These are phyloP conservation scores for Infundibulicybe gibba DNA, from an alignment of 768 basidiomycete genomes.

Conservation along the genomic window DNA sequence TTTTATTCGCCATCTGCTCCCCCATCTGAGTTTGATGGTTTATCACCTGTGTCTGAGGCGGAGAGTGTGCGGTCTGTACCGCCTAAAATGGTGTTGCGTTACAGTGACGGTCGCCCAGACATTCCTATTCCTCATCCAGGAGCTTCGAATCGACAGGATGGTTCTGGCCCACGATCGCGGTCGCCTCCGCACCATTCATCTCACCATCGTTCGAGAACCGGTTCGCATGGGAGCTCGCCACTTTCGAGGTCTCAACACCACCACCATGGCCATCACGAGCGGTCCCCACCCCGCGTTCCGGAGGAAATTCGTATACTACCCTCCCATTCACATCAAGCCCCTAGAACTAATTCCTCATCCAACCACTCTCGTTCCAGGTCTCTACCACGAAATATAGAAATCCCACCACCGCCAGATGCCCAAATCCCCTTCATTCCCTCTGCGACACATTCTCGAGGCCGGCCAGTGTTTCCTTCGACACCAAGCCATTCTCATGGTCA, in stretches of 20 bases:
- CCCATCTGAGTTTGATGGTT: constrained; percentile 47
- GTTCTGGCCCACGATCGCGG: constrained; percentile 21
- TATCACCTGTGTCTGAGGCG: constrained; percentile 42
- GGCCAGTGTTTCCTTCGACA: neutral
- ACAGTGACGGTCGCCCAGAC: constrained; percentile 60
- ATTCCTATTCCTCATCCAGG: constrained; percentile 49
- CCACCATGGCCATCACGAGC: constrained; percentile 12
- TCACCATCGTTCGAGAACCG: constrained; percentile 35
- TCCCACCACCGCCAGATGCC: constrained; percentile 14
- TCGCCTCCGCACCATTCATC: constrained; percentile 15
- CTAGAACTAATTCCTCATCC: constrained; percentile 26
- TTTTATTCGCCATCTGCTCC: constrained; percentile 59
- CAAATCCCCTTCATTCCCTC: constrained; percentile 20
- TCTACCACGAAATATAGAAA: constrained; percentile 35
- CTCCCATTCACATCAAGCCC: constrained; percentile 35
- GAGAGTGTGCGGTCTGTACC: constrained; percentile 54
- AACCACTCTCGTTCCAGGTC: constrained; percentile 42
- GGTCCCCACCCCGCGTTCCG: constrained; percentile 31
- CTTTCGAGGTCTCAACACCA: constrained; percentile 23
- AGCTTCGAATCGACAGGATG: constrained; percentile 14
- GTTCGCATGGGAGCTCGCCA: constrained; percentile 30
- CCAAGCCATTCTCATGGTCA: neutral
- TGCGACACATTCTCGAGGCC: constrained; percentile 15
- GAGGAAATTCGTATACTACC: constrained; percentile 66
- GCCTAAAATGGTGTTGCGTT: constrained; percentile 71